These are phyloP conservation scores for Trichoderma harzianum DNA, from an alignment of 2,329 filamentous ascomycete genomes.

Conservation along the genomic window DNA sequence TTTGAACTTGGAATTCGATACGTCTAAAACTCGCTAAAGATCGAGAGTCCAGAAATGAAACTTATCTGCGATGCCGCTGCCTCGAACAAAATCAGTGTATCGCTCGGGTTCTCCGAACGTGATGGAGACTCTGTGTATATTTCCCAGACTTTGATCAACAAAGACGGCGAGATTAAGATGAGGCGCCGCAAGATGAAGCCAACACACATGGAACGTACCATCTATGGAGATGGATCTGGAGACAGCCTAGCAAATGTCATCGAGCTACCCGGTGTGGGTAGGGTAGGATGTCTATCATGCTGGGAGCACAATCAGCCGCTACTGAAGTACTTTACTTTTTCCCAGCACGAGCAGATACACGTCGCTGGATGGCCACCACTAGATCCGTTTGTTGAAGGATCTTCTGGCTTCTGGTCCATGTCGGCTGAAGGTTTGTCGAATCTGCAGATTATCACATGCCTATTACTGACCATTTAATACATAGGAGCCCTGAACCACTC, in stretches of 20 bases:
- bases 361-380: constrained; percentile 24
- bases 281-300: constrained; percentile 50
- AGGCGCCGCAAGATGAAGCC: constrained; percentile 47
- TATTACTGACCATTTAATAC: not conserved
- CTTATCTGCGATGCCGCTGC: not conserved
- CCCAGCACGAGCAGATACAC: constrained; percentile 23
- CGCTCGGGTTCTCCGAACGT: constrained; percentile 45
- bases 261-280: constrained; percentile 42
- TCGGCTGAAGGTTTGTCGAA: not conserved
- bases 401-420: not conserved
- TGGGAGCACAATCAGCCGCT: constrained; percentile 45
- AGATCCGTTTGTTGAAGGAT: not conserved
- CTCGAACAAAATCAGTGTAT: not conserved
- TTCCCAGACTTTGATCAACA: constrained; percentile 47
- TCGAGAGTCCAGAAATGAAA: not conserved
- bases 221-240: constrained; percentile 52
- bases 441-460: not conserved
- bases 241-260: constrained; percentile 39
- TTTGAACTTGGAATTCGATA: not conserved
- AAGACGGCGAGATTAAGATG: constrained; percentile 40
- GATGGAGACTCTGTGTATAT: constrained; percentile 42
- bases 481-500: not conserved
- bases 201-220: constrained; percentile 41
- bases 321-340: constrained; percentile 20
- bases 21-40: not conserved